Conservation (phyloP, 2,329 filamentous ascomycete genomes). For the Penicillium fuscoglaucum region DNA sequence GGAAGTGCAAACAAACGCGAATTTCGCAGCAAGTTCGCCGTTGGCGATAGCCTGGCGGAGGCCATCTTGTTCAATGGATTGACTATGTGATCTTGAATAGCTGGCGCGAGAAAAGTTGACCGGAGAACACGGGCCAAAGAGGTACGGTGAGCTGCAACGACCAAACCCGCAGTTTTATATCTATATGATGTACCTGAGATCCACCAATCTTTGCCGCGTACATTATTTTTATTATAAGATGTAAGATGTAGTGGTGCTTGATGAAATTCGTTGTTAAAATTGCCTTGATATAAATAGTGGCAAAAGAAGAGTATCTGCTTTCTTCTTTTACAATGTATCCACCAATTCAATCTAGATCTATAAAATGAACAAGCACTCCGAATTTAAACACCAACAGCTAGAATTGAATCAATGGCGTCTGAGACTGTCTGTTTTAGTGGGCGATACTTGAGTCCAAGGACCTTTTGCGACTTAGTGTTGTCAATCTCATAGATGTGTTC, state of each 20-base stretch:
- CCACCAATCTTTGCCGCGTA: neutral
- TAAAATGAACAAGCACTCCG: neutral
- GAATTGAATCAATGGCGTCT: slow-evolving; percentile 41
- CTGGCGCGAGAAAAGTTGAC: slow-evolving; percentile 38
- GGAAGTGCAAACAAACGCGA: slow-evolving; percentile 91
- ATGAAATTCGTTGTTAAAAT: neutral
- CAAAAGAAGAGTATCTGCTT: neutral
- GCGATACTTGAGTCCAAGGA: slow-evolving; percentile 45
- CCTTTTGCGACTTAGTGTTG: slow-evolving; percentile 43
- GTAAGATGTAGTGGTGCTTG: neutral
- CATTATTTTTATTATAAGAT: neutral
- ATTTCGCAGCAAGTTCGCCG: slow-evolving; percentile 71
- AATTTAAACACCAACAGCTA: slow-evolving; percentile 34
- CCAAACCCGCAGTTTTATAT: slow-evolving; percentile 22
- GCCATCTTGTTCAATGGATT: slow-evolving; percentile 41
- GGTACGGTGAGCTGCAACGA: slow-evolving; percentile 27
- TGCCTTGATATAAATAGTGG: neutral
- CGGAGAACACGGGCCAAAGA: slow-evolving; percentile 26
- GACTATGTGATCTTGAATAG: slow-evolving; percentile 22
- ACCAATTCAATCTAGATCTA: neutral
- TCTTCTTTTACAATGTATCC: neutral
- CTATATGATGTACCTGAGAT: neutral
- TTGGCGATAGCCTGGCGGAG: slow-evolving; percentile 55
- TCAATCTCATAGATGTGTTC: slow-evolving; percentile 36
- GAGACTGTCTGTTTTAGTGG: slow-evolving; percentile 40